Evolutionary conservation across 2,329 filamentous ascomycete species (phyloP), one percentile per base, ranked within the genome.

Genomic region (Zymoseptoria brevis): DNA sequence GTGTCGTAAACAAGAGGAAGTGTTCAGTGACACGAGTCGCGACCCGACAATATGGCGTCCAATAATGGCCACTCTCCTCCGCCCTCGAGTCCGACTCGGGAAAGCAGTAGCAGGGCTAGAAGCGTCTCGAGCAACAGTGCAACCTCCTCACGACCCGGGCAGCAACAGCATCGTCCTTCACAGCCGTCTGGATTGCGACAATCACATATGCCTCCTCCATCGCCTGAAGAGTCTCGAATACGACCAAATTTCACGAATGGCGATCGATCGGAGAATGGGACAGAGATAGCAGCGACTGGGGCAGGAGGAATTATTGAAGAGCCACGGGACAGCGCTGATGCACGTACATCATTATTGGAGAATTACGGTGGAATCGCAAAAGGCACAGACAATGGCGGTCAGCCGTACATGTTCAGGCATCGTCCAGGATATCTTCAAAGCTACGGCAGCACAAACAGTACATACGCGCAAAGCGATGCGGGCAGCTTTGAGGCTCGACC

Each of bases 391-490:
- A 53, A 45, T 50, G 41, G 30, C 8, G 22, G 45, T 29, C 26
- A 53, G 41, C 7, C 51, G 11, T 53, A 53, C 22, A 16, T 53
- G 19, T 90, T 92, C 69, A 90, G 88, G 50, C 87, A 88, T 1
- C 78, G 84, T 45, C 81, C 87, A 0, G 76, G 75, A 52, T 83
- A 81, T 54, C 79, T 80, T 3, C 71, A 74, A 57, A 77, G 75
- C 57, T 77, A 80, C 79, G 75, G 81, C 75, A 81, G 67, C 59
- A 69, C 70, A 26, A 66, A 66, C 24, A 68, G 65, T 26, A 67
- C 60, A 29, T 59, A 67, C 26, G 62, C 65, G 19, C 58, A 57
- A 24, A 63, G 60, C 19, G 58, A 60, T 5, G 53, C 59, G 11
- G 58, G 59, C 30, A 65, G 63, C 56, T 66, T 66, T 41, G 62